phyloP scores from a whole-genome alignment of 1,139 yeast species.

The Yamadazyma songkhlaensis region DNA sequence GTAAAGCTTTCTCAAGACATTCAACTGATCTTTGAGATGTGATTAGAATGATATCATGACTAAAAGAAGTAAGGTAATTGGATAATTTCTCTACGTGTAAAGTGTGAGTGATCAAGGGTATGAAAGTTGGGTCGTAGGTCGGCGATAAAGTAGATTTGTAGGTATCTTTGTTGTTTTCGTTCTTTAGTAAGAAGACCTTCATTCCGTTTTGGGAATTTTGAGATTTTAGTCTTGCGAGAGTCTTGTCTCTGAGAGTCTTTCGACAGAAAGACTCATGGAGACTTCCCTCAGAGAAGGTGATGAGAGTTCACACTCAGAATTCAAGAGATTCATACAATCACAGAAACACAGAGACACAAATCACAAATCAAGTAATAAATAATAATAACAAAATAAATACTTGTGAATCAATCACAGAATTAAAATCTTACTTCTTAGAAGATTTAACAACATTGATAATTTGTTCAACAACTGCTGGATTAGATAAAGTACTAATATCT shows the following conservation, averaged over 20 bases:
- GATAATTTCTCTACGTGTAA: slow-evolving; percentile 9
- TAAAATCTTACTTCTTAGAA: slow-evolving; percentile 16
- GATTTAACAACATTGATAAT: slow-evolving; percentile 58
- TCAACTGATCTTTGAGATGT: slow-evolving; percentile 94
- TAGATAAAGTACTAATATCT: slow-evolving; percentile 73
- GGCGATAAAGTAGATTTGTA: slow-evolving; percentile 9
- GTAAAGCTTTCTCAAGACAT: slow-evolving; percentile 37
- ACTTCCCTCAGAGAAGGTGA: no score
- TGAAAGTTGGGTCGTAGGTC: slow-evolving; percentile 12
- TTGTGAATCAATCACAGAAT: slow-evolving; percentile 1
- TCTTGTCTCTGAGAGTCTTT: no score
- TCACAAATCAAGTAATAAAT: not conserved
- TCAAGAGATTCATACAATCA: no score
- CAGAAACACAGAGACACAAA: no score
- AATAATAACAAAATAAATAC: slow-evolving; percentile 5
- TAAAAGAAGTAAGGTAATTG: slow-evolving; percentile 8
- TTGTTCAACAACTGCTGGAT: slow-evolving; percentile 67
- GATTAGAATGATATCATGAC: slow-evolving; percentile 42
- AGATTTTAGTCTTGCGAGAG: no score
- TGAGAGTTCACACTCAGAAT: no score
- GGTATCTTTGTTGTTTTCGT: slow-evolving; percentile 7
- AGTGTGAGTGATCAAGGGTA: slow-evolving; percentile 15
- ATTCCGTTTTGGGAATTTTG: slow-evolving; percentile 1
- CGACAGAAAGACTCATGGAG: no score
- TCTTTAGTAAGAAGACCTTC: slow-evolving; percentile 9